phyloP scores from a whole-genome alignment of 2,329 filamentous ascomycete genomes.

The Fusarium sp. region DNA sequence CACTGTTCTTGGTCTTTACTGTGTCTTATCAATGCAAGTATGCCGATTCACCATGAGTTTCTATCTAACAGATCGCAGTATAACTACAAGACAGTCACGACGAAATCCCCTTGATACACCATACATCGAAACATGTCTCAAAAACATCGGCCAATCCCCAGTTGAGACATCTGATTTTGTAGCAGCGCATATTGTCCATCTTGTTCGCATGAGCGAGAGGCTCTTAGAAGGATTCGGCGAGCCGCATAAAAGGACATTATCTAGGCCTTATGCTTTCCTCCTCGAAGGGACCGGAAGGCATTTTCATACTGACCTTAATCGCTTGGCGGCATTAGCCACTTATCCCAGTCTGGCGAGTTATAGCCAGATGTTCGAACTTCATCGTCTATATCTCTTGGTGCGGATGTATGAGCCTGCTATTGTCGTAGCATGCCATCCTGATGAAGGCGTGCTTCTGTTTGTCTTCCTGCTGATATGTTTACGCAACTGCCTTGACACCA shows the following conservation, averaged over 20 bases:
- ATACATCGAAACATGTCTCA: conserved; percentile 54
- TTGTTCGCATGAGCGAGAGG: conserved; percentile 54
- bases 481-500: conserved; percentile 54
- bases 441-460: conserved; percentile 46
- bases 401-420: conserved; percentile 58
- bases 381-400: conserved; percentile 55
- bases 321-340: conserved; percentile 50
- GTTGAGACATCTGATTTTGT: conserved; percentile 51
- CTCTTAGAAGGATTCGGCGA: conserved; percentile 53
- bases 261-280: conserved; percentile 51
- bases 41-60: neutral
- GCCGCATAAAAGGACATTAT: conserved; percentile 47
- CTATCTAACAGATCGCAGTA: conserved; percentile 46
- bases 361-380: conserved; percentile 46
- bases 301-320: conserved; percentile 53
- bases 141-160: conserved; percentile 47
- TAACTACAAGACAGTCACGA: conserved; percentile 55
- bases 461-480: conserved; percentile 53
- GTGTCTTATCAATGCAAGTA: conserved; percentile 56
- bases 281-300: conserved; percentile 52
- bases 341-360: conserved; percentile 18
- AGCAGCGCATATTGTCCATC: conserved; percentile 53
- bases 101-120: conserved; percentile 51
- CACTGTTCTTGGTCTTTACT: conserved; percentile 57
- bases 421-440: conserved; percentile 45